Base-by-base conservation (phyloP, 306 rosid species). In the Delonix regia region DNA sequence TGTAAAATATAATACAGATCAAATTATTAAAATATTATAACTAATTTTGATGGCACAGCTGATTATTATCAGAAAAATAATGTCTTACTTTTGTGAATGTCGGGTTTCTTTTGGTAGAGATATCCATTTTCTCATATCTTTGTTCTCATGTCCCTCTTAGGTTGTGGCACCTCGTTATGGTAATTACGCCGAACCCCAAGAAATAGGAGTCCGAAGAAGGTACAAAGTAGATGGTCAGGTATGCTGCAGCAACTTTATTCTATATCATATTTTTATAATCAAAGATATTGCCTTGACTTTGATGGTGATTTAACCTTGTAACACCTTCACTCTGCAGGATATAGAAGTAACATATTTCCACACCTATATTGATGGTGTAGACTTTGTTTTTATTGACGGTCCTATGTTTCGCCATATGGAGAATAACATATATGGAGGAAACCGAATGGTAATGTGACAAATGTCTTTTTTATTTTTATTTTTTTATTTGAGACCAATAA, bases 211-310 rank as follows among this genome's bases (percentile, higher is more conserved):
- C 22, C 88, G 80, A 67, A 95, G 85, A 86, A 73, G 60, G 57
- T 93, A 91, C 86, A 88, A 81, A 85, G 89, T 95, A 76, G 89
- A 73, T 77, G 90, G 93, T 51, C 97, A 93, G 98, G 99, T 95
- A 48, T 42, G 91, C 75, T 62, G 74, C 74, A 21, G 76, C 84
- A 42, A 69, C 80, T 71, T 16, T 69, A 62, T 82, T 84, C 22
- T 49, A 61, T 44, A 48, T 77, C 28, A 57, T 28, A 34, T 55
- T 59, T 10, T 6, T 73, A 21, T 22, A 76, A 56, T 71, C 53
- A 75, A 38, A 61, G 39, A 15, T 27, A 19, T 47, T 45, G 39
- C 39, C 49, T 75, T 30, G 34, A 52, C 66, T 30, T 57, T 79
- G 45, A 69, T 64, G 69, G 67, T 62, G 61, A 42, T 55, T 67